A percentile compares a stretch with the other conserved stretches of the same genome.
Conservation (phyloP, 164 flowering plant genomes). For the Cinnamomum chago region DNA sequence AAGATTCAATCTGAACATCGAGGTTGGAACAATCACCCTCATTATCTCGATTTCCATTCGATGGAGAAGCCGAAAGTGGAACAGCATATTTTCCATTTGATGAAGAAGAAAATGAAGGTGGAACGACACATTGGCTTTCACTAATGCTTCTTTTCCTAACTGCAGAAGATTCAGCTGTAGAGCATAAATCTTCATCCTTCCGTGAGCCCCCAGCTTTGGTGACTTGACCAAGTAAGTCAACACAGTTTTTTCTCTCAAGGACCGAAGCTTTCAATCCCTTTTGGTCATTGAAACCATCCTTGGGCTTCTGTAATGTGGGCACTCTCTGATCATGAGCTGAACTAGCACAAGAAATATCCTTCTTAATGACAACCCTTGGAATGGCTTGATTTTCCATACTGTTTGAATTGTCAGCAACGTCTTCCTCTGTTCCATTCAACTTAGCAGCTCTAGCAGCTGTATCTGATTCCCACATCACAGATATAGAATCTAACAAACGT, state of each 20-base stretch:
- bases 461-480: constrained; percentile 57
- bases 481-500: constrained; percentile 50
- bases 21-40: constrained; percentile 18
- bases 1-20: not conserved
- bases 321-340: constrained; percentile 86
- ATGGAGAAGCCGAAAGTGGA: constrained; percentile 20
- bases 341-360: constrained; percentile 28
- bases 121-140: constrained; percentile 40
- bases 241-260: constrained; percentile 26
- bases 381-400: constrained; percentile 9
- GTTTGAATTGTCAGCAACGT: constrained; percentile 52
- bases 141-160: constrained; percentile 46
- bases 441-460: constrained; percentile 38
- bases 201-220: constrained; percentile 22
- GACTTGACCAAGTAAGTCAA: constrained; percentile 11
- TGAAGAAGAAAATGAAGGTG: constrained; percentile 35
- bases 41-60: constrained; percentile 15
- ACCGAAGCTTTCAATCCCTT: constrained; percentile 37
- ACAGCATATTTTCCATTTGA: constrained; percentile 20
- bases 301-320: constrained; percentile 45
- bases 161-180: constrained; percentile 84
- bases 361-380: constrained; percentile 27
- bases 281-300: constrained; percentile 20
- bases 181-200: constrained; percentile 55
- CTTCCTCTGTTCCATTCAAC: constrained; percentile 50